phyloP scores from a whole-genome alignment of 176 grass and related monocot species.

The Zizania latifolia region DNA sequence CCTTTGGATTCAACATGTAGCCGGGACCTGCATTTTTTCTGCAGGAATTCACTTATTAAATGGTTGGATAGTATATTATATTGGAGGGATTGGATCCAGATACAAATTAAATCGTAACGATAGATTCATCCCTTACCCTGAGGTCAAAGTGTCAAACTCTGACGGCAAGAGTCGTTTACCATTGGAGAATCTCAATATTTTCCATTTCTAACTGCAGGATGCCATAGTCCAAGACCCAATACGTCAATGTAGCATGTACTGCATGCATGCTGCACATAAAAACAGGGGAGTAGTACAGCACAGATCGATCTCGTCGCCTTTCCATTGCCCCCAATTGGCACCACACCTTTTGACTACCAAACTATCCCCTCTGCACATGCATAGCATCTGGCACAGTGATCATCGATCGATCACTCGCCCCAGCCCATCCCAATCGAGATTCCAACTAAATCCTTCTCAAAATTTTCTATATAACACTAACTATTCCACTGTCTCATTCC shows the following conservation, averaged over 20 bases:
- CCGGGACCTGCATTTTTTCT: not conserved
- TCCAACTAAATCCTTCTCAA: conserved; percentile 3
- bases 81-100: not conserved
- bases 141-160: conserved; percentile 23
- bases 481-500: conserved; percentile 21
- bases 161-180: not conserved
- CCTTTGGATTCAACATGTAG: conserved; percentile 1
- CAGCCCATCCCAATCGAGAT: not conserved
- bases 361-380: conserved; percentile 13
- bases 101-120: not conserved
- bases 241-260: not conserved
- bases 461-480: conserved; percentile 17
- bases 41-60: not conserved
- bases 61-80: not conserved
- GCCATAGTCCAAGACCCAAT: not conserved
- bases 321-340: conserved; percentile 21
- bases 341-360: conserved; percentile 32
- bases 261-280: not conserved
- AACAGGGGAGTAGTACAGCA: not conserved
- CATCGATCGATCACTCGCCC: not conserved
- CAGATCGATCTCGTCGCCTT: conserved; percentile 21
- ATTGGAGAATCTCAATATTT: not conserved
- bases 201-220: no score
- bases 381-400: not conserved
- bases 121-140: not conserved